These are phyloP conservation scores for Lablab purpureus DNA, from an alignment of 306 rosid genomes.

Conservation along the genomic window DNA sequence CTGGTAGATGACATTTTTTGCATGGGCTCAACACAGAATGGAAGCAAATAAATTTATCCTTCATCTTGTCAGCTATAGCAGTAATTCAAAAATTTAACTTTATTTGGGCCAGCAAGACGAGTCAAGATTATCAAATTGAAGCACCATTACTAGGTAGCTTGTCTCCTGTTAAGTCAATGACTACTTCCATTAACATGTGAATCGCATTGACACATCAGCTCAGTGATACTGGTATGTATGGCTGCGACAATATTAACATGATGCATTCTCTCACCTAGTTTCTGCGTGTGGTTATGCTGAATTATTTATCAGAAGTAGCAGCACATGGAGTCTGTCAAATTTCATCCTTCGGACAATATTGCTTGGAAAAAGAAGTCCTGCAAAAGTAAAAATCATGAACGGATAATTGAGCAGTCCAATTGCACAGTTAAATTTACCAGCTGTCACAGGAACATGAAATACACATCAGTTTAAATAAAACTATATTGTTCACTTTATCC, in stretches of 20 bases:
- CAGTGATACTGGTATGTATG: background rate
- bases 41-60: conserved; percentile 7
- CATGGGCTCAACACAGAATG: conserved; percentile 1
- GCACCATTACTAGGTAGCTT: conserved; percentile 15
- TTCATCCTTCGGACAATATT: conserved; percentile 46
- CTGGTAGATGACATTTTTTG: background rate
- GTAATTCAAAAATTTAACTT: conserved; percentile 28
- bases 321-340: conserved; percentile 35
- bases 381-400: conserved; percentile 54
- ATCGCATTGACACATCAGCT: conserved; percentile 36
- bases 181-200: conserved; percentile 25
- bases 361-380: conserved; percentile 48
- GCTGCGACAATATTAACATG: conserved; percentile 33
- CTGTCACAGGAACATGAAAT: conserved; percentile 45
- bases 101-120: conserved; percentile 21
- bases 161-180: conserved; percentile 13
- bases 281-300: conserved; percentile 21
- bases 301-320: conserved; percentile 43
- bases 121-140: conserved; percentile 17
- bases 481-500: conserved; percentile 35
- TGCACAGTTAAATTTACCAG: conserved; percentile 30
- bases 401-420: conserved; percentile 43
- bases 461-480: conserved; percentile 30
- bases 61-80: conserved; percentile 2
- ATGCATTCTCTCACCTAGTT: conserved; percentile 37